phyloP scores from a whole-genome alignment of 2,329 filamentous ascomycete genomes.

The Talaromyces sp. region DNA sequence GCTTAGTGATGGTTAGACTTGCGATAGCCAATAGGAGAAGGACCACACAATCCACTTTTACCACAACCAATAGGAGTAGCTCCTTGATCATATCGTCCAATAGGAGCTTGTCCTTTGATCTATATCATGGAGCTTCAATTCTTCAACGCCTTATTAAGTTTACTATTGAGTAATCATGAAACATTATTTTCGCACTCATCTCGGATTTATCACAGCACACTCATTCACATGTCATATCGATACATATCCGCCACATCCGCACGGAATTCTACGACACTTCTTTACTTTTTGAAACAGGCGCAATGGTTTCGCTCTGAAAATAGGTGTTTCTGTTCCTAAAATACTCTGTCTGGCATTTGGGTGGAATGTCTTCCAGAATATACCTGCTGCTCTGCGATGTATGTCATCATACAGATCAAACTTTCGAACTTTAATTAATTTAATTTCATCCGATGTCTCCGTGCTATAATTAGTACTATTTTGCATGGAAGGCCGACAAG shows the following conservation, averaged over 20 bases:
- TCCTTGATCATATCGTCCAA: neutral
- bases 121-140: neutral
- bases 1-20: neutral
- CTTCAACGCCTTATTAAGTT: neutral
- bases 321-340: neutral
- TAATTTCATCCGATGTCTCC: neutral
- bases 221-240: neutral
- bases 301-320: neutral
- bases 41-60: neutral
- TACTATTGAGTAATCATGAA: no score
- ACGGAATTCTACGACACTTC: neutral
- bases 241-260: neutral
- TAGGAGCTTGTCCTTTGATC: neutral
- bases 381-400: neutral
- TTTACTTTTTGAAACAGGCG: neutral
- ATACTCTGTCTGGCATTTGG: no score
- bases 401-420: neutral
- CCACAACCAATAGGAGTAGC: neutral
- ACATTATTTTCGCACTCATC: no score
- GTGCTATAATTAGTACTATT: neutral
- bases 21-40: neutral
- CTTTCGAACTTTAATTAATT: neutral
- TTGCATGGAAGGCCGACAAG: neutral
- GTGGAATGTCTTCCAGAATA: neutral
- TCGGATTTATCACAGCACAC: no score